These are phyloP conservation scores for Clathrospora elynae DNA, from an alignment of 2,329 filamentous ascomycete species.

Conservation along the genomic window DNA sequence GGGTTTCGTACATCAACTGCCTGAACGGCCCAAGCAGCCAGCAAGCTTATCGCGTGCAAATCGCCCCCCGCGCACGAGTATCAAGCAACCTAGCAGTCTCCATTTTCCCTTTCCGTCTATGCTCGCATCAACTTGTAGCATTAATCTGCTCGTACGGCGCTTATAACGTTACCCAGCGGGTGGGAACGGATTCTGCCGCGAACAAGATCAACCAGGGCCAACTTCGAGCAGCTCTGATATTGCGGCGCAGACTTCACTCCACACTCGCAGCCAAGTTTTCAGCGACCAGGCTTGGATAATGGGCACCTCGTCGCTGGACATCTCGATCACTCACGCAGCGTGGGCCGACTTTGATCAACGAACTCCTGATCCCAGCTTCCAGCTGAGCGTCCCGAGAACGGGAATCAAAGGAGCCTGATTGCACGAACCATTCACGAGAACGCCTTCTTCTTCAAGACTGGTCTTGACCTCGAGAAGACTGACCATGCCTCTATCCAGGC, in stretches of 20 bases:
- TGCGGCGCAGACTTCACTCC: constrained; percentile 12
- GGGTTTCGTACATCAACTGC: constrained; percentile 6
- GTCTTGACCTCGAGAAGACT: constrained; percentile 1
- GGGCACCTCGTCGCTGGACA: background rate
- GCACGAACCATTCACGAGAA: constrained; percentile 9
- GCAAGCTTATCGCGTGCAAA: constrained; percentile 10
- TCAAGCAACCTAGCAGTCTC: constrained; percentile 11
- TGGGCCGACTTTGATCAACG: constrained; percentile 11
- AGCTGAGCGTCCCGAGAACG: constrained; percentile 12
- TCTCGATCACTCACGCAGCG: constrained; percentile 8
- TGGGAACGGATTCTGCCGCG: constrained; percentile 9
- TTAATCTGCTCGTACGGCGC: constrained; percentile 12
- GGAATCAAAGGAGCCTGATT: constrained; percentile 9
- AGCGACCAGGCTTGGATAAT: background rate
- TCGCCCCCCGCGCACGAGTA: constrained; percentile 9
- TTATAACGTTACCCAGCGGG: constrained; percentile 13
- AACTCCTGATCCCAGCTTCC: constrained; percentile 23
- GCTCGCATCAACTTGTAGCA: constrained; percentile 9
- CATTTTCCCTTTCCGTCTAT: constrained; percentile 5
- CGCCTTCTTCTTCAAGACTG: constrained; percentile 11
- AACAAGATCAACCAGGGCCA: constrained; percentile 12
- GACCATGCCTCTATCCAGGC: constrained; percentile 4
- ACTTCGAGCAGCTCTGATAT: constrained; percentile 9
- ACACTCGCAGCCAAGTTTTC: background rate
- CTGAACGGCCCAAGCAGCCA: constrained; percentile 4